A percentile compares a stretch with the other conserved stretches of the same genome.
Conservation (phyloP, 495 filamentous ascomycete genomes). For the Daldinia vernicosa region DNA sequence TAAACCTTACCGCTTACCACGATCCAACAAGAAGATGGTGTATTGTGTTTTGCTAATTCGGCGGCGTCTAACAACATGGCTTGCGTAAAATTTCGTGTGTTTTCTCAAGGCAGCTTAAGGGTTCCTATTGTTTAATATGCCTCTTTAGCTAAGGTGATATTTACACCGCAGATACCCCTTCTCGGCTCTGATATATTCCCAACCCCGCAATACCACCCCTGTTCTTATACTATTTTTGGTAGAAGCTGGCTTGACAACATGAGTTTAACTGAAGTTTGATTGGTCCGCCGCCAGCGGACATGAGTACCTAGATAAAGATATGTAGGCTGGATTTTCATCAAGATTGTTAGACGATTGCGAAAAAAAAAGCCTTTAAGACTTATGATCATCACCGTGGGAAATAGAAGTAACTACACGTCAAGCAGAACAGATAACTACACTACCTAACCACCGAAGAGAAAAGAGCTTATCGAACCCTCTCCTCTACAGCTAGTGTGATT, state of each 20-base stretch:
- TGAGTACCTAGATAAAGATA: background rate
- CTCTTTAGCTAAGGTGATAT: slow-evolving; percentile 2
- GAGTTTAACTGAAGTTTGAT: slow-evolving; percentile 20
- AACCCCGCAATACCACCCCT: slow-evolving; percentile 29
- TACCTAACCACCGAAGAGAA: background rate
- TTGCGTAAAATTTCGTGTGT: background rate
- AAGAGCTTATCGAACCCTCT: background rate
- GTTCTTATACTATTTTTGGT: background rate
- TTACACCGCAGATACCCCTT: slow-evolving; percentile 10
- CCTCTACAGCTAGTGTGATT: background rate
- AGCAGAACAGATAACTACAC: background rate
- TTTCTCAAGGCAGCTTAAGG: background rate
- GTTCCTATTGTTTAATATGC: background rate
- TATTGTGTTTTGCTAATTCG: slow-evolving; percentile 70
- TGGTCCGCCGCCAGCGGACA: background rate
- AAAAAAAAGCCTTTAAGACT: background rate
- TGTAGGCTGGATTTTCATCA: background rate
- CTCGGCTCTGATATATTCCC: slow-evolving; percentile 11
- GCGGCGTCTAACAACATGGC: slow-evolving; percentile 33
- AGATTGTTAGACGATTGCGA: background rate
- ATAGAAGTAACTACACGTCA: background rate
- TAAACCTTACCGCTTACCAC: slow-evolving; percentile 78
- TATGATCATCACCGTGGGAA: background rate
- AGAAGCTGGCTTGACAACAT: slow-evolving; percentile 11
- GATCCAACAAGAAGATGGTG: slow-evolving; percentile 71